phyloP scores from a whole-genome alignment of 345 rosid species.

The Populus davidiana region DNA sequence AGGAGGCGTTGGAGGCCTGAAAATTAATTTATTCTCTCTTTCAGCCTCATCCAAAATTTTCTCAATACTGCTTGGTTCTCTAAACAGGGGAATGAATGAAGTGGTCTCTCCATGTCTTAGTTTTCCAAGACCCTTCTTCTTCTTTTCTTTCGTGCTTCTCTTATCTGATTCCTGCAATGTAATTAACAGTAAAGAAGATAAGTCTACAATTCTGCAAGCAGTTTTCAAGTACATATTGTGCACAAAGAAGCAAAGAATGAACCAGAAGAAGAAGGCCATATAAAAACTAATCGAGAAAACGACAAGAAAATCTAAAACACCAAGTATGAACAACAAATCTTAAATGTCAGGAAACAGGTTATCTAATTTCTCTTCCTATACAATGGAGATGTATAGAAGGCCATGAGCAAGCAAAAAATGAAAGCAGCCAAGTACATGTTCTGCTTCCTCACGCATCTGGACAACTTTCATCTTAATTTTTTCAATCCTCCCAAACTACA shows the following conservation, averaged over 20 bases:
- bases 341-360: not conserved
- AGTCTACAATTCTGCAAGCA: not conserved
- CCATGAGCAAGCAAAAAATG: not conserved
- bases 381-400: not conserved
- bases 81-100: constrained; percentile 78
- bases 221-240: not conserved
- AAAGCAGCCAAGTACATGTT: not conserved
- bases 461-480: not conserved
- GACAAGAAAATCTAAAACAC: not conserved
- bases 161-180: constrained; percentile 28
- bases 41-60: constrained; percentile 91
- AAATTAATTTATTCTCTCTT: constrained; percentile 64
- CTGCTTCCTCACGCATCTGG: not conserved
- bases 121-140: constrained; percentile 59
- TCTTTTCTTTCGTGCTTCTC: constrained; percentile 58
- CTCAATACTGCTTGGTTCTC: constrained; percentile 89
- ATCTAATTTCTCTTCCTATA: not conserved
- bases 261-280: not conserved
- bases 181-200: not conserved
- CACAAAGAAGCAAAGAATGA: not conserved
- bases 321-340: not conserved
- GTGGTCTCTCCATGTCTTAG: constrained; percentile 62
- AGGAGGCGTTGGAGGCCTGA: constrained; percentile 68
- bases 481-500: not conserved
- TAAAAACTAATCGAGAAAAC: not conserved